Evolutionary conservation across 2,329 filamentous ascomycete genomes (phyloP), one percentile per base, ranked within the genome.

Genomic region (Plenodomus tracheiphilus): DNA sequence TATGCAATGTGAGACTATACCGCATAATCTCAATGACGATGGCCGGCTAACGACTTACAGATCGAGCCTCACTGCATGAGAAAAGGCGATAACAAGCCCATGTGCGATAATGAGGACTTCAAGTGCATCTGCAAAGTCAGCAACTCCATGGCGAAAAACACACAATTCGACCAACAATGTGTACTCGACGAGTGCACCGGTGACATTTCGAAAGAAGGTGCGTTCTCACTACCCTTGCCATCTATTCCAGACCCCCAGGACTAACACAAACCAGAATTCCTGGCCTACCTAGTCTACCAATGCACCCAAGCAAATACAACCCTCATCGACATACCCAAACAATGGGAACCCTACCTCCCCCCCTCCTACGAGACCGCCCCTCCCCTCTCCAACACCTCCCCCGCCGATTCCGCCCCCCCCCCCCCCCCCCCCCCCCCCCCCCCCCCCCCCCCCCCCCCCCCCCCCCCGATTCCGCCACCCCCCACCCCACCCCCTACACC

Each of bases 121-220:
- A 35, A 46, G 7, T 63, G 56, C 28, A 55, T 63, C 22, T 63
- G 58, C 48, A 49, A 50, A 2, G 28, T 30, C 30, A 57, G 56
- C 41, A 54, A 47, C 17, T 54, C 51, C 1, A 37, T 61, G 4
- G 49, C 25, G 0, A 46, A 47, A 1, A 63, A 56, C 17, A 43
- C 45, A 0, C 39, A 58, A 9, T 60, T 63, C 41, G 43, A 49
- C 4, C 47, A 47, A 17, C 41, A 48, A 5, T 61, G 60, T 18
- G 38, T 61, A 1, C 42, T 54, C 16, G 51, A 54, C 2, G 47
- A 48, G 6, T 61, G 60, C 20, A 47, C 39, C 1, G 49, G 44
- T 3, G 53, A 49, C 3, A 47, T 54, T 2, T 54, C 41, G 1
- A 48, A 45, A 30, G 45, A 45, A 51, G 46, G 54, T 61, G 42